A percentile compares a stretch with the other conserved stretches of the same genome.
phyloP scores from a whole-genome alignment of 1,139 yeast genomes.

The Geotrichum citri-aurantii region DNA sequence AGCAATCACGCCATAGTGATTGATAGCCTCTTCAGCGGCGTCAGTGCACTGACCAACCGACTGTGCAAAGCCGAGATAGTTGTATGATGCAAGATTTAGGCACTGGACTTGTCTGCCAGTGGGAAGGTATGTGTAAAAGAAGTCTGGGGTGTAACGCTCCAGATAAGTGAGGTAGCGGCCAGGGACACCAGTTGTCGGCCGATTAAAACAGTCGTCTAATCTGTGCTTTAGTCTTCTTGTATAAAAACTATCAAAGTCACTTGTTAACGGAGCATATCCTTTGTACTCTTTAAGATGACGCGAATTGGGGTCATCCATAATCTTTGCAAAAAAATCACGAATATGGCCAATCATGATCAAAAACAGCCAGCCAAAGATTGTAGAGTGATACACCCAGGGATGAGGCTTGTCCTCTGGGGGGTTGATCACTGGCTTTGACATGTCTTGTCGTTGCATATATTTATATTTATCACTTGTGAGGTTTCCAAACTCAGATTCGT shows the following conservation, averaged over 20 bases:
- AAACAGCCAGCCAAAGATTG: constrained; percentile 77
- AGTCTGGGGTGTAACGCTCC: constrained; percentile 63
- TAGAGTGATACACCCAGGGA: constrained; percentile 66
- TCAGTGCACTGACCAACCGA: constrained; percentile 90
- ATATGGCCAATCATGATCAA: constrained; percentile 84
- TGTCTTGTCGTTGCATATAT: constrained; percentile 11
- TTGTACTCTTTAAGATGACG: constrained; percentile 64
- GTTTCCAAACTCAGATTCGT: constrained; percentile 18
- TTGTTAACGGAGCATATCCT: constrained; percentile 95
- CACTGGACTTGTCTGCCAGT: constrained; percentile 74
- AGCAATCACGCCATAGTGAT: constrained; percentile 66
- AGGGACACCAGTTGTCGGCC: constrained; percentile 96
- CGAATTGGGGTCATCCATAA: constrained; percentile 58
- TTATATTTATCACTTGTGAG: constrained; percentile 16
- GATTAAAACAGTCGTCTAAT: constrained; percentile 89
- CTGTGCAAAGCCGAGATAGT: constrained; percentile 95
- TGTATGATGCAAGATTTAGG: constrained; percentile 82
- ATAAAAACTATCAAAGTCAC: constrained; percentile 89
- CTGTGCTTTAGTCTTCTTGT: constrained; percentile 86
- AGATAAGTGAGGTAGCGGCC: constrained; percentile 83
- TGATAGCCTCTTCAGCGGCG: constrained; percentile 56
- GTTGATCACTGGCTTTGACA: constrained; percentile 12
- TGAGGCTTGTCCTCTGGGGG: constrained; percentile 60
- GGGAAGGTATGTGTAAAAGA: constrained; percentile 53
- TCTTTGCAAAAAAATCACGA: constrained; percentile 79